Percentiles rank a stretch among this genome's conserved stretches.
phyloP scores from a whole-genome alignment of 768 basidiomycete genomes.

The Suillus ampliporus region DNA sequence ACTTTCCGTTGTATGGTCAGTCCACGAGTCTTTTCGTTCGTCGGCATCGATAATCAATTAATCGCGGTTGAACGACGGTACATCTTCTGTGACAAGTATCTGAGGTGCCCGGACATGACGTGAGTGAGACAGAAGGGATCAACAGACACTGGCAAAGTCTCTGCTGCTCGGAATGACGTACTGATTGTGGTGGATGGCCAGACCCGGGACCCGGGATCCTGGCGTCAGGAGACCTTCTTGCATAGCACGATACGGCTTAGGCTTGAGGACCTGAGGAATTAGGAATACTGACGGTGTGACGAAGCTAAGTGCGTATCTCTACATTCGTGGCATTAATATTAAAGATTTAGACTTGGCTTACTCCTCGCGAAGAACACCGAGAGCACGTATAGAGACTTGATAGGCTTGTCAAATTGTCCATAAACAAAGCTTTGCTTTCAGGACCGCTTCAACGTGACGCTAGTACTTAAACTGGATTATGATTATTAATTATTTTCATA shows the following conservation, averaged over 20 bases:
- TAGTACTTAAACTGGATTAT: no score
- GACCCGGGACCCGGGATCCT: no score
- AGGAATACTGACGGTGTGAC: no score
- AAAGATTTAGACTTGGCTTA: neutral
- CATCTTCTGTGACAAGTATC: no score
- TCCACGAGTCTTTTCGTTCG: neutral
- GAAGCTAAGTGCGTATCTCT: no score
- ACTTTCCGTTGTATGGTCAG: neutral
- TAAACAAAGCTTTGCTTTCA: no score
- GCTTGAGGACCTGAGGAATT: neutral
- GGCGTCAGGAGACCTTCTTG: no score
- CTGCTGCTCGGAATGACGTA: no score
- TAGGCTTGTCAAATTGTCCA: neutral
- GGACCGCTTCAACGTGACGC: no score
- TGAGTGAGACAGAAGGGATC: neutral
- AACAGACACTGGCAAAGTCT: neutral
- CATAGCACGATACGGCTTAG: neutral
- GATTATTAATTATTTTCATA: conserved; percentile 3
- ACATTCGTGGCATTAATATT: neutral
- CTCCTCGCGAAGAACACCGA: neutral
- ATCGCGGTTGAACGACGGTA: conserved; percentile 6
- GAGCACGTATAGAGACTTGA: neutral
- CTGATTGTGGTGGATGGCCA: no score
- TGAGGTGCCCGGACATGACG: no score
- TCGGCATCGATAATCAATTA: no score